These are phyloP conservation scores for Curvularia spicifera DNA, from an alignment of 2,329 filamentous ascomycete genomes.

Conservation along the genomic window DNA sequence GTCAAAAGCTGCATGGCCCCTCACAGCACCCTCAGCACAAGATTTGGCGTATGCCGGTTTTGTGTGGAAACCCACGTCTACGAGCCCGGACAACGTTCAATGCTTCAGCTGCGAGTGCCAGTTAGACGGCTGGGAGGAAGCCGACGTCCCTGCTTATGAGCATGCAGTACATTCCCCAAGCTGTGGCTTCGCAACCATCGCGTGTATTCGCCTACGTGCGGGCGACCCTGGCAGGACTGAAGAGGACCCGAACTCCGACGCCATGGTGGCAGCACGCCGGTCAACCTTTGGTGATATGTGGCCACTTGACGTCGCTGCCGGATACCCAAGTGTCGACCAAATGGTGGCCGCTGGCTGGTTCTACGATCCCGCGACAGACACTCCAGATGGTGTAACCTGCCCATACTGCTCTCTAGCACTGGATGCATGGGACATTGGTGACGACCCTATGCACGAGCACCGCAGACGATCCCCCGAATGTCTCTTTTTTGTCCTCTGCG, in stretches of 20 bases:
- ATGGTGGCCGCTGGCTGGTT: slow-evolving; percentile 94
- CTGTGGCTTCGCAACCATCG: slow-evolving; percentile 84
- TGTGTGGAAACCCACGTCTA: slow-evolving; percentile 78
- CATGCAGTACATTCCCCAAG: slow-evolving; percentile 81
- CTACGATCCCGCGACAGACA: slow-evolving; percentile 83
- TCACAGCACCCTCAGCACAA: slow-evolving; percentile 68
- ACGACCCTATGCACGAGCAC: slow-evolving; percentile 93
- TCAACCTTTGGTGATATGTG: slow-evolving; percentile 84
- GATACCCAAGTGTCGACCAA: slow-evolving; percentile 61
- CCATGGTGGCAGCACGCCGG: slow-evolving; percentile 77
- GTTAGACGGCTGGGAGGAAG: slow-evolving; percentile 89
- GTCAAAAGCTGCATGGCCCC: slow-evolving; percentile 70
- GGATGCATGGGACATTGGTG: slow-evolving; percentile 92
- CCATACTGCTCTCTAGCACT: slow-evolving; percentile 88
- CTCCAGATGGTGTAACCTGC: slow-evolving; percentile 88
- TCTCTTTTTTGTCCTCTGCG: slow-evolving; percentile 76
- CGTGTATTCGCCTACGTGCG: slow-evolving; percentile 62
- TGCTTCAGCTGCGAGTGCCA: slow-evolving; percentile 87
- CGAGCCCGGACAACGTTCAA: slow-evolving; percentile 82
- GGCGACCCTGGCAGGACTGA: slow-evolving; percentile 68
- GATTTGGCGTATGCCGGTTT: slow-evolving; percentile 91
- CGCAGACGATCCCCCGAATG: slow-evolving; percentile 78
- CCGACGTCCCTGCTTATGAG: slow-evolving; percentile 82
- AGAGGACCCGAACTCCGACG: slow-evolving; percentile 74
- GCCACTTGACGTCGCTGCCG: slow-evolving; percentile 72